Conservation (phyloP, 1,284 basidiomycete genomes). For the Tilletiaria anomala region DNA sequence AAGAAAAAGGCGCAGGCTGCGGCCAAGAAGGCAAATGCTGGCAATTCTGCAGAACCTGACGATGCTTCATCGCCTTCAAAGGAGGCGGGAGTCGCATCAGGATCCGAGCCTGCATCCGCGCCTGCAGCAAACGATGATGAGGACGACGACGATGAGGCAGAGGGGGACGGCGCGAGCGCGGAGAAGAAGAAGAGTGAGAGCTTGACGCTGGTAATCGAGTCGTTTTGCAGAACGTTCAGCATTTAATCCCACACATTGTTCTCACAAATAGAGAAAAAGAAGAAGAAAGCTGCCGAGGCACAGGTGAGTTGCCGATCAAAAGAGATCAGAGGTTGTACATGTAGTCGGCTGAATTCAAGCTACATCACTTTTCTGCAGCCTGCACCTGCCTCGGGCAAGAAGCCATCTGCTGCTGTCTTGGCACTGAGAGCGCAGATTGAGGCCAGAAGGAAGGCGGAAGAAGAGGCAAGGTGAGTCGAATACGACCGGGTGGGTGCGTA, state of each 20-base stretch:
- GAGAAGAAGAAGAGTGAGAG: constrained; percentile 38
- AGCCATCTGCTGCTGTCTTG: constrained; percentile 32
- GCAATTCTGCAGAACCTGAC: too few species aligned
- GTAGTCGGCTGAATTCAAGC: background rate
- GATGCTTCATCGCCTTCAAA: too few species aligned
- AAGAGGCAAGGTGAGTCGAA: constrained; percentile 27
- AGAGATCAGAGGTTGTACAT: background rate
- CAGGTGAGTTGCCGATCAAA: background rate
- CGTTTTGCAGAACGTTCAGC: too few species aligned
- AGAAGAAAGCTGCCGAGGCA: constrained; percentile 11
- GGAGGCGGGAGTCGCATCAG: background rate
- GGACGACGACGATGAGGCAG: constrained; percentile 11
- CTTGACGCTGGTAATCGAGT: too few species aligned
- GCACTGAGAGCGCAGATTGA: constrained; percentile 35
- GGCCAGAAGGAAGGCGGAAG: constrained; percentile 36
- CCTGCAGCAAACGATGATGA: constrained; percentile 11
- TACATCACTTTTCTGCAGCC: too few species aligned
- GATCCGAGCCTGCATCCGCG: constrained; percentile 1
- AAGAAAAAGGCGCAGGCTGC: constrained; percentile 35
- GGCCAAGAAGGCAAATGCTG: constrained; percentile 31
- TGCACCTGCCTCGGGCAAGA: constrained; percentile 13
- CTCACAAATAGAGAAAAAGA: constrained; percentile 11
- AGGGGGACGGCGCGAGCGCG: constrained; percentile 4
- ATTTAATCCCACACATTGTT: too few species aligned
- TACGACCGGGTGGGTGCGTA: background rate